Percentiles rank a stretch among this genome's conserved stretches.
These are phyloP conservation scores for Russula compacta DNA, from an alignment of 768 basidiomycete species.

Conservation along the genomic window DNA sequence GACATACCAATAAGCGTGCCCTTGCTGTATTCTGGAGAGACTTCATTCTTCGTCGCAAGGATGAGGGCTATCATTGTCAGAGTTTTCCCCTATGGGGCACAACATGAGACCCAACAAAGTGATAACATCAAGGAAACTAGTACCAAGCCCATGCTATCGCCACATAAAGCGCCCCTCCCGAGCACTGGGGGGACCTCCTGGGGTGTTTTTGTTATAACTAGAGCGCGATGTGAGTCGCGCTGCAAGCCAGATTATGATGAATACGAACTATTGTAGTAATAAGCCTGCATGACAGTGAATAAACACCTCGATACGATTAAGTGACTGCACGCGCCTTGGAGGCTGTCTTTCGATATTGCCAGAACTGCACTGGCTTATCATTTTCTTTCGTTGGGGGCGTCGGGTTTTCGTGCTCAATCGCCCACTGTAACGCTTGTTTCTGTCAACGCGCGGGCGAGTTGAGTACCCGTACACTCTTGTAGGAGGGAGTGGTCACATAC, in stretches of 20 bases:
- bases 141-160: slow-evolving; percentile 81
- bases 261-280: slow-evolving; percentile 59
- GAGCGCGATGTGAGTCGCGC: slow-evolving; percentile 1
- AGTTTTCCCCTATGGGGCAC: slow-evolving; percentile 64
- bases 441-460: slow-evolving; percentile 23
- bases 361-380: slow-evolving; percentile 82
- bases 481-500: slow-evolving; percentile 28
- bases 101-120: slow-evolving; percentile 9
- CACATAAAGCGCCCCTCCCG: slow-evolving; percentile 80
- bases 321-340: slow-evolving; percentile 38
- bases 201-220: slow-evolving; percentile 77
- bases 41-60: slow-evolving; percentile 64
- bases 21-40: slow-evolving; percentile 45
- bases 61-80: slow-evolving; percentile 80
- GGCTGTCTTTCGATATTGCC: slow-evolving; percentile 57
- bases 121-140: slow-evolving; percentile 19
- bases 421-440: slow-evolving; percentile 85
- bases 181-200: slow-evolving; percentile 54
- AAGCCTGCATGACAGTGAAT: slow-evolving; percentile 31
- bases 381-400: slow-evolving; percentile 51
- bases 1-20: slow-evolving; percentile 70
- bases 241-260: background rate
- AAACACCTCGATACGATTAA: background rate
- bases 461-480: background rate
- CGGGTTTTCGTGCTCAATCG: slow-evolving; percentile 73